Evolutionary conservation across 257 asterid species (phyloP).

Genomic region (Voacanga thouarsii): DNA sequence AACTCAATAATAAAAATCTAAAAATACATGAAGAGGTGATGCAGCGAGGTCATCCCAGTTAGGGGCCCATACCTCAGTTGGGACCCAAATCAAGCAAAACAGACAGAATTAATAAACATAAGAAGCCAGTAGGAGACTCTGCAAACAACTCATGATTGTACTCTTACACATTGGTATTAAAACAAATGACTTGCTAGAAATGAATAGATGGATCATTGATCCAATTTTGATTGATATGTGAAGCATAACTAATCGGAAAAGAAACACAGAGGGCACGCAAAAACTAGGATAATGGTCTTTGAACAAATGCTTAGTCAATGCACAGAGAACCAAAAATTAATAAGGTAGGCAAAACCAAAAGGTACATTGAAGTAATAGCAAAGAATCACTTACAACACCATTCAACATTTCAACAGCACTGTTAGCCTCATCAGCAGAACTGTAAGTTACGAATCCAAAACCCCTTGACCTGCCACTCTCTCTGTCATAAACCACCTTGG

Average conservation of each 20-base stretch:
- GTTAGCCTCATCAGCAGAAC: constrained; percentile 61
- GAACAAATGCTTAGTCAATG: neutral
- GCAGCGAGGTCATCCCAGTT: too few relatives aligned
- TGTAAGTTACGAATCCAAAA: constrained; percentile 82
- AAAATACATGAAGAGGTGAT: neutral
- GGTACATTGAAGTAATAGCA: neutral
- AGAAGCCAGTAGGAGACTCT: too few relatives aligned
- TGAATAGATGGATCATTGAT: neutral
- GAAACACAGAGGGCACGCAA: too few relatives aligned
- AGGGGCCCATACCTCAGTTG: too few relatives aligned
- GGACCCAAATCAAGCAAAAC: neutral
- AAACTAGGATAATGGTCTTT: neutral
- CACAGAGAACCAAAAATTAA: neutral
- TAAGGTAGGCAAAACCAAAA: neutral
- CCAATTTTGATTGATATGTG: too few relatives aligned
- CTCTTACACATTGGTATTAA: neutral
- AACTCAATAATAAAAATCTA: neutral
- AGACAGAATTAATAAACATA: neutral
- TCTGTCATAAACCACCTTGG: constrained; percentile 76
- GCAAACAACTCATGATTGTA: neutral
- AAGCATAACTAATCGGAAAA: too few relatives aligned
- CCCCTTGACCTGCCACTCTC: constrained; percentile 92
- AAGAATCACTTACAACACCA: constrained; percentile 57
- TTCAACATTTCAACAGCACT: constrained; percentile 59
- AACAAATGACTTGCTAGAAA: neutral